Evolutionary conservation across 1,284 basidiomycete species (phyloP), one percentile per base, ranked within the genome.

Genomic region (Malassezia obtusa): DNA sequence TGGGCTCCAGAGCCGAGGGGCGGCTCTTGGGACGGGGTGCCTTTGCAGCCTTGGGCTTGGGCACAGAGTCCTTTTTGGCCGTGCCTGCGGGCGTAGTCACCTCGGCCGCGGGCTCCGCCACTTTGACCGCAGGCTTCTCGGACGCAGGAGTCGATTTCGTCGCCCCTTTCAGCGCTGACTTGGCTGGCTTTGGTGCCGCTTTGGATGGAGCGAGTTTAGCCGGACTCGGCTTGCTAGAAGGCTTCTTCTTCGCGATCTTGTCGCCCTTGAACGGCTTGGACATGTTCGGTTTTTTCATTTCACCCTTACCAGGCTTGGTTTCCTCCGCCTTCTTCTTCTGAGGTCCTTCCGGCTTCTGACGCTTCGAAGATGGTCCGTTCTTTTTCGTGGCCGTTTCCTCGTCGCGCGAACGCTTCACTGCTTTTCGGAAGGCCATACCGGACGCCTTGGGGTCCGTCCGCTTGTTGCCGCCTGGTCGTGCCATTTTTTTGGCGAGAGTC

Each of bases 401-500:
- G 21, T 22, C 39, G 9, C 32, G 49, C 14, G 51, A 11, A 19
- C 46, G 32, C 35, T 47, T 56, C 1, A 22, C n/a, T 10, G 48
- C 25, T 26, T 56, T 56, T 12, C 53, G 41, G 33, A 37, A 46
- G 6, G 32, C 49, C 1, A 44, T 50, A 19, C 43, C 49, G 11
- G 25, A 21, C 12, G 52, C 39, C 22, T 24, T 37, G 15, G 46
- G 28, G 28, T 21, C 15, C 21, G 22, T 28, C n/a, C 52, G 39
- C 22, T 50, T 49, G 32, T 15, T 24, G 14, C 14, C 24, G 25
- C 31, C 38, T 31, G 17, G 30, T 22, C 46, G 40, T 28, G 43
- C 52, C 52, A 50, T 55, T 40, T 40, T 40, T 40, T 40, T 40
- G 33, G 48, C 45, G 17, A 30, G 25, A 21, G 25, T 9, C n/a